Conservation (phyloP, 2,329 filamentous ascomycete species). For the Neofusicoccum parvum region DNA sequence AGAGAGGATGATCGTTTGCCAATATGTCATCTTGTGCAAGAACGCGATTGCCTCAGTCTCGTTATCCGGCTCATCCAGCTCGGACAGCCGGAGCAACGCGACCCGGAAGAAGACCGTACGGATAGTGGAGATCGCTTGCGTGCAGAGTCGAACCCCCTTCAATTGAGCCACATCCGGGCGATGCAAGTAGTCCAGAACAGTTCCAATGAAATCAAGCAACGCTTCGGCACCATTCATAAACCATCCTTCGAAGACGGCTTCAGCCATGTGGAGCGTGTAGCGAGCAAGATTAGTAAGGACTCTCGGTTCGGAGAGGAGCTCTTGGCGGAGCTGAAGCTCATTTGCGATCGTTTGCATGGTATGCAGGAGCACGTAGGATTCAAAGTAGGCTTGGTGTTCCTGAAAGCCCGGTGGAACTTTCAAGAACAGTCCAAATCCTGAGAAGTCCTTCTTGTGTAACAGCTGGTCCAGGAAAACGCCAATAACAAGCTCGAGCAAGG, state of each 20-base stretch:
- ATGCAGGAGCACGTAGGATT: conserved; percentile 81
- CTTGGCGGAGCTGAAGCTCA: conserved; percentile 69
- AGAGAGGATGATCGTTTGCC: conserved; percentile 88
- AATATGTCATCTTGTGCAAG: conserved; percentile 86
- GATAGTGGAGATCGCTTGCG: conserved; percentile 75
- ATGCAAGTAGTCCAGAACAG: conserved; percentile 84
- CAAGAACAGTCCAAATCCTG: conserved; percentile 79
- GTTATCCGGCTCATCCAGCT: conserved; percentile 69
- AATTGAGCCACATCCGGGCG: conserved; percentile 76
- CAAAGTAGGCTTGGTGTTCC: conserved; percentile 93
- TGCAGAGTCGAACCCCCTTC: conserved; percentile 91
- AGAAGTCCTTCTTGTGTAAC: conserved; percentile 84
- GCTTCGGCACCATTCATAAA: conserved; percentile 86
- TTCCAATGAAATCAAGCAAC: conserved; percentile 83
- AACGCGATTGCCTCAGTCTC: conserved; percentile 69
- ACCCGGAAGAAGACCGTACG: conserved; percentile 77
- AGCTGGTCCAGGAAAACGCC: conserved; percentile 85
- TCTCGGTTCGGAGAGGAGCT: conserved; percentile 73
- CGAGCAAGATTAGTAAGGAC: conserved; percentile 85
- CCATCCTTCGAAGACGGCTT: conserved; percentile 95
- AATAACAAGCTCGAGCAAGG: conserved; percentile 75
- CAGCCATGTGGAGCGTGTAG: conserved; percentile 77
- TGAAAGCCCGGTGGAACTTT: conserved; percentile 91
- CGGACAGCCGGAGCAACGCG: conserved; percentile 78
- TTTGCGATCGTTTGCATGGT: conserved; percentile 72